Evolutionary conservation across 2,329 filamentous ascomycete species (phyloP), one percentile per base, ranked within the genome.

Genomic region (Graphilbum sp.): DNA sequence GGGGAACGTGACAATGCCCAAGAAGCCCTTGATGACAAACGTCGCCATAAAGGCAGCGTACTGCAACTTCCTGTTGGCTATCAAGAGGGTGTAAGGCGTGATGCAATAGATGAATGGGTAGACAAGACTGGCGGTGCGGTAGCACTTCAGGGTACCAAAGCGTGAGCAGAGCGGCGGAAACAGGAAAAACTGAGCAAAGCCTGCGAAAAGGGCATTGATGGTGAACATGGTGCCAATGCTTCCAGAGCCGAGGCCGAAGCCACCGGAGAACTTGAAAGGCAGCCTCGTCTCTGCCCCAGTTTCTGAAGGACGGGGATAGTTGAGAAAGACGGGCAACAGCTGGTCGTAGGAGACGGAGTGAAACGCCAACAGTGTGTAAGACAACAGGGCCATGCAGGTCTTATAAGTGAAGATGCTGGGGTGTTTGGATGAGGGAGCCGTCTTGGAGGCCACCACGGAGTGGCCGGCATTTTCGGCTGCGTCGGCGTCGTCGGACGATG

Each of bases 321-420:
- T 82, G 50, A 95, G 69, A 54, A 93, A 93, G 1, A 95, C 84
- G 3, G 86, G 82, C 2, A 96, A 70, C 3, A 88, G 66, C 52
- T 93, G 86, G 56, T 96, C 88, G 52, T 77, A 95, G 1, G 84
- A 77, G 30, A 92, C 75, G 0, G 75, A 77, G 56, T 94, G 86
- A 35, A 92, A 67, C 0, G 85, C 81, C 16, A 96, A 66, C 36
- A 90, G 65, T 2, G 79, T 79, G 56, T 96, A 95, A 0, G 78
- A 69, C 2, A 83, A 44, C 1, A 96, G 64, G 46, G 44, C 52
- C 48, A 48, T 50, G 32, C 44, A 49, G 32, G 49, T 60, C 46
- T 49, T 44, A 36, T 40, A 48, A 32, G 43, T 56, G 39, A 56
- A 54, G 21, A 57, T 48, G 35, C 29, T 45, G 40, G 11, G 45